These are phyloP conservation scores for Xylaria arbuscula DNA, from an alignment of 2,329 filamentous ascomycete genomes.

Conservation along the genomic window DNA sequence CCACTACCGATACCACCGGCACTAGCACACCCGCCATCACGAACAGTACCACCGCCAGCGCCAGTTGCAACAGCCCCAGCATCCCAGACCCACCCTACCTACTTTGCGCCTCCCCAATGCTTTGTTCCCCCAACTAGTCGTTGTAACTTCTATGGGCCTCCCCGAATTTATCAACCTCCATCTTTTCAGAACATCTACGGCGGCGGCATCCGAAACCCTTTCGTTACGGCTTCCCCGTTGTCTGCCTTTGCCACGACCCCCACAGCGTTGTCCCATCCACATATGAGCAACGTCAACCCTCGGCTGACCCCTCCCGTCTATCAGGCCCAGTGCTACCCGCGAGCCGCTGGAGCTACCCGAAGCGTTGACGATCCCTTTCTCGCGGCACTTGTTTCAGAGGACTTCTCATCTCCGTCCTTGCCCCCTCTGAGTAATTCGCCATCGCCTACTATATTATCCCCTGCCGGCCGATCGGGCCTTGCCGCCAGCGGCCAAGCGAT, in stretches of 20 bases:
- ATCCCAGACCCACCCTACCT: conserved; percentile 4
- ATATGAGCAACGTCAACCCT: conserved; percentile 24
- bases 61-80: neutral
- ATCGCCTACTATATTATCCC: conserved; percentile 32
- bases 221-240: neutral
- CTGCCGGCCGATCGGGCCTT: conserved; percentile 35
- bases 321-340: conserved; percentile 6
- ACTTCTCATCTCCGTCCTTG: conserved; percentile 49
- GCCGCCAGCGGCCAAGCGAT: conserved; percentile 40
- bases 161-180: conserved; percentile 30
- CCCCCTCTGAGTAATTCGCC: conserved; percentile 45
- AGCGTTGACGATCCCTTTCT: conserved; percentile 43
- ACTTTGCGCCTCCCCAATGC: neutral
- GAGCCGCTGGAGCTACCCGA: neutral
- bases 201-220: conserved; percentile 10
- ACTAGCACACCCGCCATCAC: too few relatives aligned
- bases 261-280: conserved; percentile 18
- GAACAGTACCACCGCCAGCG: neutral
- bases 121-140: neutral
- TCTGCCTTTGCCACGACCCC: conserved; percentile 16
- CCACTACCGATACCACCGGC: neutral
- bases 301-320: neutral
- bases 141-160: conserved; percentile 22
- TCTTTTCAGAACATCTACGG: conserved; percentile 16
- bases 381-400: conserved; percentile 38